Percentiles rank a stretch among this genome's conserved stretches.
Evolutionary conservation across 257 asterid genomes (phyloP).

Genomic region (Ajuga chamaepitys): DNA sequence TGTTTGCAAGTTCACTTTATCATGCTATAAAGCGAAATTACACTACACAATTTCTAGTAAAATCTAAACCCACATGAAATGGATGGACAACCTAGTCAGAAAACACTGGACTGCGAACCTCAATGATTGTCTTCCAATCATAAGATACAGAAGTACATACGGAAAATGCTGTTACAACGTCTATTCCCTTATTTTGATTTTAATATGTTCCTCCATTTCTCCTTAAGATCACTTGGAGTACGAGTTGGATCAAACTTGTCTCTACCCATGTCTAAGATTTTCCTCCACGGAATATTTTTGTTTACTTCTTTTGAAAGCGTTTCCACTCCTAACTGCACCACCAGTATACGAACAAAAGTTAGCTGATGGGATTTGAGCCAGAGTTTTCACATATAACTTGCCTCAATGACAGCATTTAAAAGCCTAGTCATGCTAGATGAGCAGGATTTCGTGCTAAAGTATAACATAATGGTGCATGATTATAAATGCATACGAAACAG

Average conservation of each 20-base stretch:
- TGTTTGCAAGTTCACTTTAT: not conserved
- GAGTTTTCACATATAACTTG: not conserved
- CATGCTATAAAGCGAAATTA: not conserved
- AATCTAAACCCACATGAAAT: no score
- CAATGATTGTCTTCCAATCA: not conserved
- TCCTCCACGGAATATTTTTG: slow-evolving; percentile 51
- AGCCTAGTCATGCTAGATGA: not conserved
- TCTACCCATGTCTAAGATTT: slow-evolving; percentile 43
- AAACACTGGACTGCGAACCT: no score
- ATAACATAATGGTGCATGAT: not conserved
- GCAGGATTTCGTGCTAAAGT: not conserved
- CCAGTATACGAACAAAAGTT: not conserved
- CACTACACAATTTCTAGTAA: no score
- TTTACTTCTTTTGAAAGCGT: slow-evolving; percentile 13
- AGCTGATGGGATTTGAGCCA: not conserved
- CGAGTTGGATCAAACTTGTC: slow-evolving; percentile 48
- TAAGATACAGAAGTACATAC: not conserved
- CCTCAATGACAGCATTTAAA: not conserved
- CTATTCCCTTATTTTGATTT: slow-evolving; percentile 15
- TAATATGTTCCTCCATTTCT: slow-evolving; percentile 63
- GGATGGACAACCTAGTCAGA: no score
- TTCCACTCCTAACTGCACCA: slow-evolving; percentile 47
- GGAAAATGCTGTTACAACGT: not conserved
- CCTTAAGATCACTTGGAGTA: slow-evolving; percentile 57
- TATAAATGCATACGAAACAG: not conserved